These are phyloP conservation scores for Coemansia sp. DNA, from an alignment of 192 early-diverging fungal species.

Conservation along the genomic window DNA sequence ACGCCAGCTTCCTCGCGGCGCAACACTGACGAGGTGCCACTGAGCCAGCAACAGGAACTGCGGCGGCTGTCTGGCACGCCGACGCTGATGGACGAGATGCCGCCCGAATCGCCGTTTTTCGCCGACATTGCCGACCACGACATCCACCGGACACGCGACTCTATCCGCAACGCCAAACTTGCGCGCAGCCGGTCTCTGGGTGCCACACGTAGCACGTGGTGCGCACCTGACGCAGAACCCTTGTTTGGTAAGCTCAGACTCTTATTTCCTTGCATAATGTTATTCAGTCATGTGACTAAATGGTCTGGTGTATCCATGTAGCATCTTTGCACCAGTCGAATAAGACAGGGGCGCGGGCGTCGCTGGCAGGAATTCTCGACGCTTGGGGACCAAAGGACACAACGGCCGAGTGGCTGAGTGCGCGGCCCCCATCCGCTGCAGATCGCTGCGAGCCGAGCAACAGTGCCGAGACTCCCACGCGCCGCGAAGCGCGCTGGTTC, in stretches of 20 bases:
- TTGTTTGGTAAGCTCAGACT: conserved; percentile 16
- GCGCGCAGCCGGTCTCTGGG: conserved; percentile 9
- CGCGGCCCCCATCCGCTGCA: conserved; percentile 3
- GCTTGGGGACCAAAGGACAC: background rate
- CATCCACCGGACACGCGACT: conserved; percentile 8
- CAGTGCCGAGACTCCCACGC: background rate
- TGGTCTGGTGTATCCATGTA: background rate
- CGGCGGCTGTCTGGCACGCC: conserved; percentile 8
- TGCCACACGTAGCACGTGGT: conserved; percentile 16
- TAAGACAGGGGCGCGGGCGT: conserved; percentile 14
- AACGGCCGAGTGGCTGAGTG: conserved; percentile 4
- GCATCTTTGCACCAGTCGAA: conserved; percentile 13
- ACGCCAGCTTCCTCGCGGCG: conserved; percentile 42
- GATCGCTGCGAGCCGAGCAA: background rate
- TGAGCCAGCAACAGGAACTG: conserved; percentile 19
- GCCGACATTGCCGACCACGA: conserved; percentile 5
- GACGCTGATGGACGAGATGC: conserved; percentile 27
- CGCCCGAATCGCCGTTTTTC: conserved; percentile 39
- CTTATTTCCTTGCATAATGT: background rate
- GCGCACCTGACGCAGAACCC: conserved; percentile 6
- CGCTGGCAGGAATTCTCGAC: conserved; percentile 16
- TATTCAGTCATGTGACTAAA: background rate
- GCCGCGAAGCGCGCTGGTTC: conserved; percentile 4
- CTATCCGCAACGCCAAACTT: conserved; percentile 17
- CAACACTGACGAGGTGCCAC: conserved; percentile 34